Conservation (phyloP, 2,329 filamentous ascomycete species). For the Ophiostoma piceae region DNA sequence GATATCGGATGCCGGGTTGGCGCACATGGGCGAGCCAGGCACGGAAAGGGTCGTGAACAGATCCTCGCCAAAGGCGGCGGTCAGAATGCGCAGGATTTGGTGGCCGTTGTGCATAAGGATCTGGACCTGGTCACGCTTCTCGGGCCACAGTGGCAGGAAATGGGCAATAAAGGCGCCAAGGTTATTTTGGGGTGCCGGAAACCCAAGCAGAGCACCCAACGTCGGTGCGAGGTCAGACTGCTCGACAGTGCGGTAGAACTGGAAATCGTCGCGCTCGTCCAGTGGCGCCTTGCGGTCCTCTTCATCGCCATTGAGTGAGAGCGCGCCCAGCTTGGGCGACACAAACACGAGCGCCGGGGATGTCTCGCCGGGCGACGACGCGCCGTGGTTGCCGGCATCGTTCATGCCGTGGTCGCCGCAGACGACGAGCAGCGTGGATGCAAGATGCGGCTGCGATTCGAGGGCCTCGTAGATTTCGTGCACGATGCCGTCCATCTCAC, state of each 20-base stretch:
- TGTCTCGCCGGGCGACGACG: constrained; percentile 88
- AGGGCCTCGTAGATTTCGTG: constrained; percentile 68
- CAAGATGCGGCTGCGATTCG: constrained; percentile 61
- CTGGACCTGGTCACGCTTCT: constrained; percentile 56
- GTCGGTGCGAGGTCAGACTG: constrained; percentile 93
- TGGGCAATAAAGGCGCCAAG: constrained; percentile 78
- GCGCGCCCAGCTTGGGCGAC: constrained; percentile 64
- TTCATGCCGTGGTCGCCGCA: constrained; percentile 99
- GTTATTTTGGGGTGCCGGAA: constrained; percentile 85
- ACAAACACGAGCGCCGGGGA: constrained; percentile 89
- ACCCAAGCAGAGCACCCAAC: constrained; percentile 75
- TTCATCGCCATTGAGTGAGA: constrained; percentile 27
- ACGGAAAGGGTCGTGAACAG: constrained; percentile 35
- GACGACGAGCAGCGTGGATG: constrained; percentile 75
- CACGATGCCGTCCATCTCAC: constrained; percentile 58
- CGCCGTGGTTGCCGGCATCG: constrained; percentile 93
- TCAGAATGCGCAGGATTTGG: constrained; percentile 73
- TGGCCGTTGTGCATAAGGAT: constrained; percentile 71
- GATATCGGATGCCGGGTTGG: constrained; percentile 42
- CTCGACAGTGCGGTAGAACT: constrained; percentile 79
- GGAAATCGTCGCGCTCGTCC: constrained; percentile 61
- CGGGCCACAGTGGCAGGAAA: constrained; percentile 71
- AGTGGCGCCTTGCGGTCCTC: constrained; percentile 30
- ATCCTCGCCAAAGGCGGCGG: constrained; percentile 59
- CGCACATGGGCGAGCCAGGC: constrained; percentile 28